Evolutionary conservation across 768 basidiomycete genomes (phyloP).

Genomic region (Lentinula edodes): DNA sequence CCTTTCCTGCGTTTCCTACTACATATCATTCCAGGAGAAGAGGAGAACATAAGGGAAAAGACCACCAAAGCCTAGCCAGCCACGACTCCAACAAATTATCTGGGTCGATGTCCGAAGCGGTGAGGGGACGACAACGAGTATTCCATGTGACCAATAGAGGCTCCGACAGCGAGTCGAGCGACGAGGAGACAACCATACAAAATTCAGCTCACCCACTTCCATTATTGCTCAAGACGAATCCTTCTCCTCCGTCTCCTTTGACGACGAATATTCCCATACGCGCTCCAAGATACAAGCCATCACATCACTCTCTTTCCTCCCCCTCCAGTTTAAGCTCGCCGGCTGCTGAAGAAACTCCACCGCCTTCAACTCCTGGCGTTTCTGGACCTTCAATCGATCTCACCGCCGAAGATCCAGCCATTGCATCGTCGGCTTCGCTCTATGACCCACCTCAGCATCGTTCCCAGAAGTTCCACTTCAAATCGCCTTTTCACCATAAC

Average conservation of each 20-base stretch:
- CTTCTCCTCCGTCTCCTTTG: conserved; percentile 25
- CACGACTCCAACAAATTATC: not conserved
- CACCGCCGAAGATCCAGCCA: conserved; percentile 19
- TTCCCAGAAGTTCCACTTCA: conserved; percentile 28
- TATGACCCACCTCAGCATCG: conserved; percentile 22
- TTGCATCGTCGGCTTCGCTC: conserved; percentile 23
- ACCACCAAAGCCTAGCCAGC: not conserved
- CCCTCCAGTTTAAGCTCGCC: conserved; percentile 67
- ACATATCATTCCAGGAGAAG: not conserved
- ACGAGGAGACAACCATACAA: not conserved
- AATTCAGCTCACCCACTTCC: conserved; percentile 14
- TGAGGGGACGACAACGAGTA: conserved; percentile 4
- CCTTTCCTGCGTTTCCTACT: not conserved
- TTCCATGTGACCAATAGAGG: conserved; percentile 12
- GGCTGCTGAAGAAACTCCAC: conserved; percentile 56
- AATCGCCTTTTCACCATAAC: conserved; percentile 24
- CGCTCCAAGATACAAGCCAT: conserved; percentile 28
- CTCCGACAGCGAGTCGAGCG: conserved; percentile 20
- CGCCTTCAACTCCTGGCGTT: conserved; percentile 60
- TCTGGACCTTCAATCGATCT: conserved; percentile 37
- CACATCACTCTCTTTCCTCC: conserved; percentile 59
- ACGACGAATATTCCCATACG: conserved; percentile 31
- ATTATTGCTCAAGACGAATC: conserved; percentile 22
- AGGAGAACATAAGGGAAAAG: not conserved
- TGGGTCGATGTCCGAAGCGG: conserved; percentile 9